A percentile compares a stretch with the other conserved stretches of the same genome.
phyloP scores from a whole-genome alignment of 768 basidiomycete genomes.

The Mrakia frigida region DNA sequence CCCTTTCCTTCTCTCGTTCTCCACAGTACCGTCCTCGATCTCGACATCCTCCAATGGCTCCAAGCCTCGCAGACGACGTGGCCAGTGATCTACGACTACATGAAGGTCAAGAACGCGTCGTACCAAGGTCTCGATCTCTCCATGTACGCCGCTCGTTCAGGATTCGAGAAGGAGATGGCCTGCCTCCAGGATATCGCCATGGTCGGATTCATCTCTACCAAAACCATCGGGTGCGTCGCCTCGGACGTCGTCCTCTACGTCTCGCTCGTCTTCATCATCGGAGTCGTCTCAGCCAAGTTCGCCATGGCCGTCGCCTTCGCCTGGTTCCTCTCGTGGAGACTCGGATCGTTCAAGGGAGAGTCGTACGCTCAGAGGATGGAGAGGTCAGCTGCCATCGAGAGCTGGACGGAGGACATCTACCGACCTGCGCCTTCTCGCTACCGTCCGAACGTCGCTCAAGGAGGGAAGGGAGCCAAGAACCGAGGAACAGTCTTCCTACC shows the following conservation, averaged over 20 bases:
- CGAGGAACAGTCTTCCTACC: conserved; percentile 48
- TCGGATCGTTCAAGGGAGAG: conserved; percentile 89
- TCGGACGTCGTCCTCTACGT: conserved; percentile 90
- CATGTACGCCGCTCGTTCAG: conserved; percentile 71
- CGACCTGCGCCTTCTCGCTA: conserved; percentile 83
- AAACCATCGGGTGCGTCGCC: conserved; percentile 91
- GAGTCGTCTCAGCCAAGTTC: conserved; percentile 91
- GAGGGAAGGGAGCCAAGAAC: conserved; percentile 49
- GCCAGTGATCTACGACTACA: conserved; percentile 71
- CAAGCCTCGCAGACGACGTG: conserved; percentile 72
- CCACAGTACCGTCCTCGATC: conserved; percentile 75
- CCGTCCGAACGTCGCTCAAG: conserved; percentile 77
- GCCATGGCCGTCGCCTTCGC: conserved; percentile 93
- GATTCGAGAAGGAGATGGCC: conserved; percentile 61
- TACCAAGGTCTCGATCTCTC: conserved; percentile 81
- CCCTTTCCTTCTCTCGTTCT: conserved; percentile 32
- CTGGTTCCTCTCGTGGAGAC: conserved; percentile 96
- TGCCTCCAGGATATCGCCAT: conserved; percentile 82
- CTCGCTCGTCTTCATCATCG: conserved; percentile 93
- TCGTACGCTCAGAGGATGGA: conserved; percentile 88
- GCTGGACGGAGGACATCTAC: conserved; percentile 95
- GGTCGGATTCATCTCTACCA: conserved; percentile 91
- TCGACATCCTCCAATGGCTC: conserved; percentile 79
- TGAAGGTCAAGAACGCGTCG: conserved; percentile 64
- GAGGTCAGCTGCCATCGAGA: conserved; percentile 83